Evolutionary conservation across 208 protist genomes (phyloP), one percentile per base, ranked within the genome.

Genomic region (Eutreptiella sp.): DNA sequence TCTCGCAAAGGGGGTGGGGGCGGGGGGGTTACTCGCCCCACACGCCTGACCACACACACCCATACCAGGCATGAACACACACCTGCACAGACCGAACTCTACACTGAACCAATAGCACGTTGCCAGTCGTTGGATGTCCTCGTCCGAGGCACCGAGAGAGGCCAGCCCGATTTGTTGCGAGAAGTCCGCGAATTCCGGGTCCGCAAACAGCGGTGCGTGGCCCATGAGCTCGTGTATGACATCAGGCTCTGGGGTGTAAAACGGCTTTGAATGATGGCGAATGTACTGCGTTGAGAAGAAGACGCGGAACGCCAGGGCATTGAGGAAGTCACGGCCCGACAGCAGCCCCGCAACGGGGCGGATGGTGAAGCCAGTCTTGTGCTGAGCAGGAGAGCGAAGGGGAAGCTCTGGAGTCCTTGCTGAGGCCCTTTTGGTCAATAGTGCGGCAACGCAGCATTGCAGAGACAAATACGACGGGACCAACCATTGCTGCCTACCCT

Each of bases 251-350:
- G 91, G 88, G n/a, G 90, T 95, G 82, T 97, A 97, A 11, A 96
- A 70, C 16, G 93, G 92, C 66, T 86, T 80, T 29, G 79, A 83
- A 29, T 76, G 68, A 69, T 97, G 94, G 47, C 94, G 87, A 53
- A 97, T 92, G 73, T 97, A 97, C 79, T 97, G 93, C 16, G 94
- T 97, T 33, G 80, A 89, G 72, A 93, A 93, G 76, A 97, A 97
- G 4, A 93, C 81, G 38, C 91, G 74, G 79, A 96, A 96, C 19
- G 93, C 90, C 9, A 97, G 76, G 14, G 72, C 89, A 72, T 94
- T 95, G 23, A 97, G 68, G 66, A 97, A 97, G 70, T 96, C 87
- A 34, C 93, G 77, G 7, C 85, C 79, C 2, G 90, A 90, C 4
- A 97, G 72, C 7, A 97, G 75, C 16, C 92, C 92, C 21, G 87